Evolutionary conservation across 129 eudicot species (phyloP).

Genomic region (Helichrysum umbraculigerum): DNA sequence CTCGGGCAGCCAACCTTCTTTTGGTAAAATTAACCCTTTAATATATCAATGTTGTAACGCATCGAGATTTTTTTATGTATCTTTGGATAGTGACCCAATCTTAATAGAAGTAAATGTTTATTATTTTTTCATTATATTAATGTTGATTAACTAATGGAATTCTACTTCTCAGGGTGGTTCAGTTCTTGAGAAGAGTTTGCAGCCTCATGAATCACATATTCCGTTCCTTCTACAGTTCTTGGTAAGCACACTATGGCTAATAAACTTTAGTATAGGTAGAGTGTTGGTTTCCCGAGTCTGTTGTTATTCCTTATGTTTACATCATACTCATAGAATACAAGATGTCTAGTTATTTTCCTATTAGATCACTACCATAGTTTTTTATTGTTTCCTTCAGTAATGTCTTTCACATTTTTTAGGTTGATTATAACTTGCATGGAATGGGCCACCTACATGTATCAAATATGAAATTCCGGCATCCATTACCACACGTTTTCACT

Average conservation of each 20-base stretch:
- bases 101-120: neutral
- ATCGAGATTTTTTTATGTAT: constrained; percentile 4
- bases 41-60: constrained; percentile 2
- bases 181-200: constrained; percentile 69
- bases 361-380: neutral
- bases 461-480: constrained; percentile 81
- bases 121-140: neutral
- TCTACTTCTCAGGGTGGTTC: constrained; percentile 63
- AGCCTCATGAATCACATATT: constrained; percentile 96
- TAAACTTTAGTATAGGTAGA: constrained; percentile 6
- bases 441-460: constrained; percentile 94
- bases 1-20: constrained; percentile 90
- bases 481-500: constrained; percentile 59
- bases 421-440: constrained; percentile 89
- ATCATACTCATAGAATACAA: neutral
- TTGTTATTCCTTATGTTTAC: neutral
- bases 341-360: neutral
- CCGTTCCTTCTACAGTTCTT: constrained; percentile 95
- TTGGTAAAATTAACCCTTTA: constrained; percentile 51
- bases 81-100: neutral
- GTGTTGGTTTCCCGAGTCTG: constrained; percentile 12
- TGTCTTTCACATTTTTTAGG: constrained; percentile 33
- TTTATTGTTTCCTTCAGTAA: constrained; percentile 13
- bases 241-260: constrained; percentile 43
- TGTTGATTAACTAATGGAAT: constrained; percentile 17